Base-by-base conservation (phyloP, 2,329 filamentous ascomycete genomes). In the Cladophialophora exuberans region DNA sequence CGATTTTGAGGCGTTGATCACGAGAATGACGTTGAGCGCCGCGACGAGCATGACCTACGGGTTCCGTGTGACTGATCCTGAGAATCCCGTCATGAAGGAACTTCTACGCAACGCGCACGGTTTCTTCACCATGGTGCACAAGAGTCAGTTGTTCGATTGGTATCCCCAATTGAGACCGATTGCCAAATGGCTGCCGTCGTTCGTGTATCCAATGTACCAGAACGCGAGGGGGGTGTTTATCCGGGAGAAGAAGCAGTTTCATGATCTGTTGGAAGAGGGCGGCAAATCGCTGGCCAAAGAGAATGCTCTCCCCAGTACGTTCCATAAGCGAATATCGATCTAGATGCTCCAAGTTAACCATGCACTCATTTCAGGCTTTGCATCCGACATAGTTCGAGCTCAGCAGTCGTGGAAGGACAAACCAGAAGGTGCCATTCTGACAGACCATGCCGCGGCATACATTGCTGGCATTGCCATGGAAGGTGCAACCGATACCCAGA, bases 401-500 rank as follows among this genome's bases (percentile, higher is more conserved):
- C 42, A 49, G 46, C 11, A 57, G 39, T 43, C 52, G 11, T 39
- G 59, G 61, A 44, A 60, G 52, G 10, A 57, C 62, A 15, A 46
- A 54, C 44, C 43, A 44, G 51, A 57, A 52, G 18, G 56, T 26
- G 20, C 59, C 52, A 26, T 54, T 49, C n/a, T 57, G 28, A 52
- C 54, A 1, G 59, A 62, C 28, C 59, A 59, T 38, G 44, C 43
- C 23, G 61, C 59, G 3, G 45, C 56, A 11, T 62, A 63, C 38
- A 57, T 74, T 63, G 23, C 72, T 17, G 74, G 72, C 17, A 70
- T 70, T 0, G 69, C 71, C 17, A 66, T 78, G 22, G 64, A 75
- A 67, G 59, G 72, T 67, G 66, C 74, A 65, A 44, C 71, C 2
- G 79, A 81, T 56, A 81, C 79, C 0, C 79, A 77, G 0, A 73